Percentiles rank a stretch among this genome's conserved stretches.
phyloP scores from a whole-genome alignment of 2,329 filamentous ascomycete species.

The Aureobasidium namibiae region DNA sequence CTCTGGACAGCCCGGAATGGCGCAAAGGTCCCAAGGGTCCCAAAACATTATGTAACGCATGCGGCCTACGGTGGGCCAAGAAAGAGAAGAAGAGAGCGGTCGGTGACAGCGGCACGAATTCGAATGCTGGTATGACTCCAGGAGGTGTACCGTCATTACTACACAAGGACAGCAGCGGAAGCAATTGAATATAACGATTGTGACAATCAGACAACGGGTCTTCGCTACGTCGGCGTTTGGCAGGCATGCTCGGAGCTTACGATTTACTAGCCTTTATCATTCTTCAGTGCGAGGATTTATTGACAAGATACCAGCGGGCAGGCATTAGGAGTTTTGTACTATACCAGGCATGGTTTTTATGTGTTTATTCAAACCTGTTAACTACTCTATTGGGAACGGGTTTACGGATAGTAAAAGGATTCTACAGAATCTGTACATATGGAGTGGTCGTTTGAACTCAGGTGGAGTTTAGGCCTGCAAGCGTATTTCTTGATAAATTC shows the following conservation, averaged over 20 bases:
- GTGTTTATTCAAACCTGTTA: neutral
- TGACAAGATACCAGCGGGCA: conserved; percentile 6
- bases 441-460: too few species aligned
- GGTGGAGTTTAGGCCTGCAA: too few species aligned
- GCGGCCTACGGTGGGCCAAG: conserved; percentile 48
- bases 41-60: conserved; percentile 93
- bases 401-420: neutral
- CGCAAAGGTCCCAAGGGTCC: conserved; percentile 86
- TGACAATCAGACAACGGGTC: neutral
- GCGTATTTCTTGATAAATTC: neutral
- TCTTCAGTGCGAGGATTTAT: conserved; percentile 4
- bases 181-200: neutral
- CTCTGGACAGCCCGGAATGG: conserved; percentile 91
- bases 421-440: neutral
- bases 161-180: conserved; percentile 15
- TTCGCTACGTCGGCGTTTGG: neutral
- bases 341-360: neutral
- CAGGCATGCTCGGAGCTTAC: neutral
- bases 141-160: conserved; percentile 9
- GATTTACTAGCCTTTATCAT: neutral
- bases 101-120: conserved; percentile 5
- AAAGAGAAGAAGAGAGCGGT: conserved; percentile 30
- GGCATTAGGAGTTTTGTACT: conserved; percentile 7
- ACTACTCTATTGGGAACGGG: neutral
- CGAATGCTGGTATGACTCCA: conserved; percentile 13